Percentiles rank a stretch among this genome's conserved stretches.
phyloP scores from a whole-genome alignment of 2,329 filamentous ascomycete genomes.

The Colletotrichum navitas region DNA sequence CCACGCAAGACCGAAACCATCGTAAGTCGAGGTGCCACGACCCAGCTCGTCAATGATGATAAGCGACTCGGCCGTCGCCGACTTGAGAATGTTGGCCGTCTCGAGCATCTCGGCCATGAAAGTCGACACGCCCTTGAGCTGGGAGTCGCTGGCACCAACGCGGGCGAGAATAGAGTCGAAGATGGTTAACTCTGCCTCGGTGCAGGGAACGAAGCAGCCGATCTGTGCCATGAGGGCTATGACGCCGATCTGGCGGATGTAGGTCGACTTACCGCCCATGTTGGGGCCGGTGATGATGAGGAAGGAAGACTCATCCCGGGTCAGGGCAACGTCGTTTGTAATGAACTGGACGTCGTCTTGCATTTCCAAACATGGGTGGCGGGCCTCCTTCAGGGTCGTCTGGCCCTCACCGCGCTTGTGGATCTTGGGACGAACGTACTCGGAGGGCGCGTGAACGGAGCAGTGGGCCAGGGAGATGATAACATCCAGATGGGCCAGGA shows the following conservation, averaged over 20 bases:
- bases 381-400: constrained; percentile 90
- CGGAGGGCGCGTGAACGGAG: constrained; percentile 90
- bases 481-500: constrained; percentile 94
- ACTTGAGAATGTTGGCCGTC: constrained; percentile 98
- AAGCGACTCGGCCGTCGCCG: constrained; percentile 91
- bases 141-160: constrained; percentile 94
- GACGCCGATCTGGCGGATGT: constrained; percentile 96
- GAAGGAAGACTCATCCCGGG: constrained; percentile 85
- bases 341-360: constrained; percentile 99
- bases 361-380: constrained; percentile 98
- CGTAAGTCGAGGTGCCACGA: constrained; percentile 96
- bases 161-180: constrained; percentile 97
- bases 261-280: constrained; percentile 99
- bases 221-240: constrained; percentile 98
- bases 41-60: constrained; percentile 99
- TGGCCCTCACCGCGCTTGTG: constrained; percentile 89
- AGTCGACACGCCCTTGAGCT: constrained; percentile 96
- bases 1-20: constrained; percentile 99
- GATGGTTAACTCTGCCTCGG: constrained; percentile 90
- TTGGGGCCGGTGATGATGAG: constrained; percentile 98
- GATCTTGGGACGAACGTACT: constrained; percentile 92
- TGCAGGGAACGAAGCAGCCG: constrained; percentile 94
- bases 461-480: constrained; percentile 94
- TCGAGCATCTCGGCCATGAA: constrained; percentile 99
- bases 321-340: constrained; percentile 92